Evolutionary conservation across 2,329 filamentous ascomycete genomes (phyloP).

Genomic region (Hypoxylon sp.): DNA sequence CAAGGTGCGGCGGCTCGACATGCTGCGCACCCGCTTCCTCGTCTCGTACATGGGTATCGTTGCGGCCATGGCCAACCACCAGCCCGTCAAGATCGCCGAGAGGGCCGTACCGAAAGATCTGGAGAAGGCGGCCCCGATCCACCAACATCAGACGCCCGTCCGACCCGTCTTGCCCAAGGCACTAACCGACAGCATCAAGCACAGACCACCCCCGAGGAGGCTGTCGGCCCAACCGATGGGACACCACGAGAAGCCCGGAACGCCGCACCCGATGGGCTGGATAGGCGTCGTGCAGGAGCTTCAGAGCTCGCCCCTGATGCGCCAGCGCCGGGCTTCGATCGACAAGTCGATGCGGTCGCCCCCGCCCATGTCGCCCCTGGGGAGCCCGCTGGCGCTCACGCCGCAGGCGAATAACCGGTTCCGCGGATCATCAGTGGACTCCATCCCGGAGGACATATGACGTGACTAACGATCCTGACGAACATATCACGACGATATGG

Average conservation of each 20-base stretch:
- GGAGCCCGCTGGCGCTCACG: constrained; percentile 31
- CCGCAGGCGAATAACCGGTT: constrained; percentile 32
- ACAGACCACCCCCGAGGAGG: constrained; percentile 59
- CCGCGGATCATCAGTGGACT: constrained; percentile 18
- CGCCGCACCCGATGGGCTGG: constrained; percentile 64
- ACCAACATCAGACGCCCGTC: constrained; percentile 34
- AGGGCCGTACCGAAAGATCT: constrained; percentile 39
- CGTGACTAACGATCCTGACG: constrained; percentile 26
- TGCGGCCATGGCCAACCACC: constrained; percentile 47
- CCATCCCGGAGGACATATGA: constrained; percentile 26
- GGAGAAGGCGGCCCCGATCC: constrained; percentile 42
- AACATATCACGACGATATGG: constrained; percentile 13
- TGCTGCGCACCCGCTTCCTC: constrained; percentile 70
- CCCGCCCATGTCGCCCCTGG: constrained; percentile 44
- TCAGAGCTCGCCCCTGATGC: constrained; percentile 66
- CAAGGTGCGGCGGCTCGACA: constrained; percentile 64
- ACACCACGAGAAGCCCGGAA: constrained; percentile 57
- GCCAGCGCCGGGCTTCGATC: constrained; percentile 68
- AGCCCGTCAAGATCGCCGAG: constrained; percentile 45
- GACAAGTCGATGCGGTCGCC: constrained; percentile 62
- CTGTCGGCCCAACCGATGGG: constrained; percentile 63
- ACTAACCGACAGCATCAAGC: constrained; percentile 54
- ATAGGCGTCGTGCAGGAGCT: constrained; percentile 69
- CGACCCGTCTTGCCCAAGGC: constrained; percentile 49
- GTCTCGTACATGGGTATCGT: constrained; percentile 71